Conservation (phyloP, 169 alveolate species). For the Babesia bovis region DNA sequence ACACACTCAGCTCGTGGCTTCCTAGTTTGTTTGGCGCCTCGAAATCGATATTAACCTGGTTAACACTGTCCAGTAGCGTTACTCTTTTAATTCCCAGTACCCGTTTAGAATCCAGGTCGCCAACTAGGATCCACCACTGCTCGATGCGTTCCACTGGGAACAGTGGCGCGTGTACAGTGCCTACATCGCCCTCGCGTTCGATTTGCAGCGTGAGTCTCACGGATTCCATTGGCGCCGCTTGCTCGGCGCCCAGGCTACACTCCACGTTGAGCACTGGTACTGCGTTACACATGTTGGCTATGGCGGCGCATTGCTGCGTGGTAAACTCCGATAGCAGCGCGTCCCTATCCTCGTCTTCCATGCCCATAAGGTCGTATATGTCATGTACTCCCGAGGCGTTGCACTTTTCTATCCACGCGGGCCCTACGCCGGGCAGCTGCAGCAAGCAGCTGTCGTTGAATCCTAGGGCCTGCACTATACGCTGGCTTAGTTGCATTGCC, state of each 20-base stretch:
- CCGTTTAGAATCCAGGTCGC: constrained; percentile 86
- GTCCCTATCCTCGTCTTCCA: constrained; percentile 94
- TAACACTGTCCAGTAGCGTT: constrained; percentile 56
- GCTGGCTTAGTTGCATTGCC: constrained; percentile 96
- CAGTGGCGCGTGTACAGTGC: constrained; percentile 88
- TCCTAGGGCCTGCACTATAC: constrained; percentile 95
- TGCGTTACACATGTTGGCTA: constrained; percentile 87
- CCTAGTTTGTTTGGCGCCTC: constrained; percentile 83
- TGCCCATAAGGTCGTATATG: constrained; percentile 90
- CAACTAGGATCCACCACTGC: constrained; percentile 99
- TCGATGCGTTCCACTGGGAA: constrained; percentile 97
- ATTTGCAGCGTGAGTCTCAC: constrained; percentile 22
- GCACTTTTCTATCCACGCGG: constrained; percentile 80
- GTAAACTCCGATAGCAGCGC: constrained; percentile 77
- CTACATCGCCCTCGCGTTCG: constrained; percentile 72
- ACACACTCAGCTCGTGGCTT: constrained; percentile 72
- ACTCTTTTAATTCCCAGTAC: constrained; percentile 87
- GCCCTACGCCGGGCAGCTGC: constrained; percentile 91
- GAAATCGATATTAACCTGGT: constrained; percentile 78
- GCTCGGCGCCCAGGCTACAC: constrained; percentile 57
- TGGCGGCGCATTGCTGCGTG: constrained; percentile 79
- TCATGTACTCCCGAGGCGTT: constrained; percentile 86
- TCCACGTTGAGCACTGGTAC: constrained; percentile 86
- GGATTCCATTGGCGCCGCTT: constrained; percentile 15
- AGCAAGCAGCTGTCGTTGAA: constrained; percentile 84